Base-by-base conservation (phyloP, 192 early-diverging fungal genomes). In the Mortierella alpina region DNA sequence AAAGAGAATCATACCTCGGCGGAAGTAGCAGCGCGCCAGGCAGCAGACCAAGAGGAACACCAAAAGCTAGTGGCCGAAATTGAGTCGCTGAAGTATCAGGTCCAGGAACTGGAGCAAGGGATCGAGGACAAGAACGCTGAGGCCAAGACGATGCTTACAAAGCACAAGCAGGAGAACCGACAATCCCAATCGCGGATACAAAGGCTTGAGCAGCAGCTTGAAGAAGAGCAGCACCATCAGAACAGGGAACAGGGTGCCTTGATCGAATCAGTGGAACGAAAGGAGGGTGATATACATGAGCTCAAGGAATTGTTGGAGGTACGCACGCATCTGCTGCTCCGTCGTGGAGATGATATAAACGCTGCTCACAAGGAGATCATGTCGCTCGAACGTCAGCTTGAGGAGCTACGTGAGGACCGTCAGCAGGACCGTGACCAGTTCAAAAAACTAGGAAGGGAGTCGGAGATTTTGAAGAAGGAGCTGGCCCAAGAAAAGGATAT, bases 311-410 rank as follows among this genome's bases (percentile, higher is more conserved):
- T 62, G 49, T 48, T 79, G 63, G 69, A 55, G 4, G 48, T 70
- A 15, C 68, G 63, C 1, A 68, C 70, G 31, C 68, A 70, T 9
- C 42, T 59, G 3, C 40, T 76, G 61, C 53, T 64, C 4, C 47
- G 50, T 50, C 67, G 75, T 8, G 68, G 70, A 18, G 46, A 18
- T 9, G 60, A 79, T 10, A 5, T 79, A 44, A 53, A 79, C 13
- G 69, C 59, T 9, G 54, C 75, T 7, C 69, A 52, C 15, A 45
- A 52, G 64, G 11, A 60, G 41, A 64, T 67, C 0, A 63, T 31
- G 17, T 55, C 75, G 0, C 69, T 79, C 20, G 58, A 71, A 17
- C 64, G 55, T 13, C 68, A 69, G 44, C 69, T 70, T 22, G 51
- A 55, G 2, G 75, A 70, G 10, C 56, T 56, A 42, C 63, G 45